A percentile compares a stretch with the other conserved stretches of the same genome.
Conservation (phyloP, 2,329 filamentous ascomycete genomes). For the Fusarium continuum region DNA sequence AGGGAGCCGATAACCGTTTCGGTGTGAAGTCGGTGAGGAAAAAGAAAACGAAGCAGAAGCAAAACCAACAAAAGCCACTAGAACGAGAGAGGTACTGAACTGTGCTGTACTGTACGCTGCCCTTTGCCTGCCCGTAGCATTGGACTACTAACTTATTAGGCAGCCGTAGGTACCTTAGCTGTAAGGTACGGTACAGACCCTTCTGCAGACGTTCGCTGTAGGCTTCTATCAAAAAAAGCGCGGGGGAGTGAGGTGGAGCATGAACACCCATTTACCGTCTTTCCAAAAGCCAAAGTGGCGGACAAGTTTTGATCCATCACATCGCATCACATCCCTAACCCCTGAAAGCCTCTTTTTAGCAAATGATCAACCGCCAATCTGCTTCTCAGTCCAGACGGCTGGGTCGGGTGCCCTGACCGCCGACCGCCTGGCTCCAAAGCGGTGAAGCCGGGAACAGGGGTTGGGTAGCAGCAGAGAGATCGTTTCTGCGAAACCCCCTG, state of each 20-base stretch:
- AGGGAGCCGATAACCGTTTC: slow-evolving; percentile 38
- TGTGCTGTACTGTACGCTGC: neutral
- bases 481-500: neutral
- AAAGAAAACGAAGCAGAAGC: slow-evolving; percentile 32
- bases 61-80: slow-evolving; percentile 26
- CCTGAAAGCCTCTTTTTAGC: slow-evolving; percentile 25
- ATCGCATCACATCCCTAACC: slow-evolving; percentile 24
- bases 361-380: slow-evolving; percentile 41
- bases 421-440: slow-evolving; percentile 33
- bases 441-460: slow-evolving; percentile 36
- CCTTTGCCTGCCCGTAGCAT: neutral
- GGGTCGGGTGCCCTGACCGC: slow-evolving; percentile 32
- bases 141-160: neutral
- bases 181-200: neutral
- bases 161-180: too few species aligned
- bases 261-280: slow-evolving; percentile 37
- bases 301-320: slow-evolving; percentile 34
- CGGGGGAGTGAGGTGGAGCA: too few species aligned
- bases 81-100: neutral
- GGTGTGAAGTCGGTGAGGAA: slow-evolving; percentile 48
- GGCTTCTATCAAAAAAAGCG: slow-evolving; percentile 19
- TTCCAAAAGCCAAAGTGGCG: slow-evolving; percentile 33
- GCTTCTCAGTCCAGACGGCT: slow-evolving; percentile 32
- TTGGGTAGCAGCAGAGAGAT: neutral
- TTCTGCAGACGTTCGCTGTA: slow-evolving; percentile 25